Conservation (phyloP, 164 flowering plant genomes). For the Chimonanthus praecox region DNA sequence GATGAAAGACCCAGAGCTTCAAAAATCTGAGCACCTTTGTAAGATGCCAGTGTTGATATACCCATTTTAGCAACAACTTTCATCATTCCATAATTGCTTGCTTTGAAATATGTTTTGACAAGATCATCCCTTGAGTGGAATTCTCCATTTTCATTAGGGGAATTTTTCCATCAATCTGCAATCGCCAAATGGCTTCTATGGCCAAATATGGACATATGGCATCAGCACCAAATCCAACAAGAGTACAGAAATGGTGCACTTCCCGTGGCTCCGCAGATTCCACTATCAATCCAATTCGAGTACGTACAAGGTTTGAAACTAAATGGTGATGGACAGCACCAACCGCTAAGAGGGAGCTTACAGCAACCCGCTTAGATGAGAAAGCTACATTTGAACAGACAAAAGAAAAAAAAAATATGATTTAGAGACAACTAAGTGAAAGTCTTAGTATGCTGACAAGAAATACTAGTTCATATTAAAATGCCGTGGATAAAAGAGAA, state of each 20-base stretch:
- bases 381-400: conserved; percentile 49
- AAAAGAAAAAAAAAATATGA: too few species aligned
- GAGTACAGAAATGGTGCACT: conserved; percentile 97
- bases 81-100: conserved; percentile 98
- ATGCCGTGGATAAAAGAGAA: not conserved
- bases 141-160: conserved; percentile 80
- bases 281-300: conserved; percentile 73
- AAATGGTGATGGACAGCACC: conserved; percentile 98
- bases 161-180: conserved; percentile 93
- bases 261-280: conserved; percentile 99
- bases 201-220: conserved; percentile 97
- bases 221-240: conserved; percentile 98
- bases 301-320: conserved; percentile 84
- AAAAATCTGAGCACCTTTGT: conserved; percentile 99
- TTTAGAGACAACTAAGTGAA: not conserved
- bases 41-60: conserved; percentile 96
- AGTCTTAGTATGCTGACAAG: too few species aligned
- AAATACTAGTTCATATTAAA: not conserved
- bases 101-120: conserved; percentile 84
- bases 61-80: conserved; percentile 99
- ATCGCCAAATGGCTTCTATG: conserved; percentile 86
- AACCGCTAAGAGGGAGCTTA: conserved; percentile 94
- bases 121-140: conserved; percentile 78
- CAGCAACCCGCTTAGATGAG: conserved; percentile 86
- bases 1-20: conserved; percentile 98